These are phyloP conservation scores for Cardamine resedifolia DNA, from an alignment of 345 rosid species.

Conservation along the genomic window DNA sequence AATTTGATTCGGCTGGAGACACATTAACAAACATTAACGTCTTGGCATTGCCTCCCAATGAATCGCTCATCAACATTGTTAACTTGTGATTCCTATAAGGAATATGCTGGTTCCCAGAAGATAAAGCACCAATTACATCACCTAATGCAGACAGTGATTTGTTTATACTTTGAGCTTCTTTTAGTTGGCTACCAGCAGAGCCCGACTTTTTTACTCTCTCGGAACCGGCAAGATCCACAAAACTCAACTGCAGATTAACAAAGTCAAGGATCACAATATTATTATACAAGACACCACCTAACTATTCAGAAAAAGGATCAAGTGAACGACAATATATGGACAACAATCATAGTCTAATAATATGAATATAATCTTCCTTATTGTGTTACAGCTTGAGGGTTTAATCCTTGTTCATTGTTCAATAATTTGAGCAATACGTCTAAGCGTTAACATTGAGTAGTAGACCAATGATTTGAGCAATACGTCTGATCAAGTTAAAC, in stretches of 20 bases:
- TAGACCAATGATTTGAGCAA: slow-evolving; percentile 3
- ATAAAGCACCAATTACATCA: slow-evolving; percentile 90
- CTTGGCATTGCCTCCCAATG: slow-evolving; percentile 97
- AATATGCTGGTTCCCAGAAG: slow-evolving; percentile 80
- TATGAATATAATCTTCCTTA: not conserved
- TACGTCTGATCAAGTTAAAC: not conserved
- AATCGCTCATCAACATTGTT: slow-evolving; percentile 97
- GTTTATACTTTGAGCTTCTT: slow-evolving; percentile 97
- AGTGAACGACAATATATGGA: not conserved
- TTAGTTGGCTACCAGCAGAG: slow-evolving; percentile 80
- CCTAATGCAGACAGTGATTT: slow-evolving; percentile 96
- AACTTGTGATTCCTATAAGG: slow-evolving; percentile 95
- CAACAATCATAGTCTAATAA: not conserved
- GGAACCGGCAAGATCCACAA: slow-evolving; percentile 98
- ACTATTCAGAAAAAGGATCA: not conserved
- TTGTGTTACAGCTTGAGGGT: not conserved
- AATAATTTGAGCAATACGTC: slow-evolving; percentile 7
- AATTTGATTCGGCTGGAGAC: slow-evolving; percentile 84
- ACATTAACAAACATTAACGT: slow-evolving; percentile 94
- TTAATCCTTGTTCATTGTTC: not conserved
- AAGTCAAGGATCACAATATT: not conserved
- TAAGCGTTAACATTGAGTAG: not conserved
- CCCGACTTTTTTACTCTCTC: slow-evolving; percentile 95
- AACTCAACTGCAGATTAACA: slow-evolving; percentile 68
- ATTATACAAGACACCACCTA: slow-evolving; percentile 7